Evolutionary conservation across 805 yeast genomes (phyloP).

Genomic region (Cyberlindnera euphorbiae): DNA sequence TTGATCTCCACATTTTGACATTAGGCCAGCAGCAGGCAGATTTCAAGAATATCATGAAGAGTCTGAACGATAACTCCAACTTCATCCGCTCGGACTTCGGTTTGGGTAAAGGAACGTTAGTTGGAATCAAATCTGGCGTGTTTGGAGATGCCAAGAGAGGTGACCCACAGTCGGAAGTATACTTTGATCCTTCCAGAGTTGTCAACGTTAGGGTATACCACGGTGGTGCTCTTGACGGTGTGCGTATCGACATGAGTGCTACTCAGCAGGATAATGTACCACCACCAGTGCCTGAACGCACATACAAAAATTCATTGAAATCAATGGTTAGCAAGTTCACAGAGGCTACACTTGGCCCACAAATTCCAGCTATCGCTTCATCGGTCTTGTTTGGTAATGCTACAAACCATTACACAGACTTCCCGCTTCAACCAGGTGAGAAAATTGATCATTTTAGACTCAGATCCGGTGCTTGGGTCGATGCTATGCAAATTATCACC

Average conservation of each 20-base stretch:
- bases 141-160: constrained; percentile 28
- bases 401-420: constrained; percentile 49
- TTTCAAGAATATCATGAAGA: constrained; percentile 43
- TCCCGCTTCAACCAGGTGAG: constrained; percentile 55
- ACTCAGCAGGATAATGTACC: constrained; percentile 19
- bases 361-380: neutral
- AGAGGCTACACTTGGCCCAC: constrained; percentile 6
- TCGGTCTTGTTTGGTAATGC: constrained; percentile 45
- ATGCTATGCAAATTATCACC: constrained; percentile 74
- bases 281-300: constrained; percentile 46
- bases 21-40: constrained; percentile 56
- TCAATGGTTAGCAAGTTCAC: constrained; percentile 22
- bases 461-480: constrained; percentile 85
- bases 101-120: constrained; percentile 33
- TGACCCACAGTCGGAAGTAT: constrained; percentile 25
- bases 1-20: constrained; percentile 50
- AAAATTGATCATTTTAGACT: constrained; percentile 52
- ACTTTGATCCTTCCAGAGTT: constrained; percentile 36
- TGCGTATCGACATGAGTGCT: constrained; percentile 42
- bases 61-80: constrained; percentile 14
- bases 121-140: constrained; percentile 35
- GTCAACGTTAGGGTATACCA: constrained; percentile 59
- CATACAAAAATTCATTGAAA: constrained; percentile 32
- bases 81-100: constrained; percentile 34
- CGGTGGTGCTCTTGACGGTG: constrained; percentile 81